Base-by-base conservation (phyloP, 441 rosid species). In the Pelargonium fulgidum region DNA sequence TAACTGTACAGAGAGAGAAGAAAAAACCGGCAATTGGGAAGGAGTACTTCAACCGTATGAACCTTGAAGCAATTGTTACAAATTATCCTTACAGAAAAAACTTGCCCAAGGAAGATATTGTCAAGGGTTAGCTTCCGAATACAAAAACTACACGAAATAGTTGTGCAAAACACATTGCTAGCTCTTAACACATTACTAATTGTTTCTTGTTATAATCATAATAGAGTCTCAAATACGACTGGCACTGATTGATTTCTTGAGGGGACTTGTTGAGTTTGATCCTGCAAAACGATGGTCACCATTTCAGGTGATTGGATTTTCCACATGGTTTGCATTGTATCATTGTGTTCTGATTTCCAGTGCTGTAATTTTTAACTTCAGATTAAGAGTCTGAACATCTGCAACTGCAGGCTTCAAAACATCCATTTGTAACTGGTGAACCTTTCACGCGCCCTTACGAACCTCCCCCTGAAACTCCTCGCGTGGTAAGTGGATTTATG, bases 211-310 rank as follows among this genome's bases (percentile, higher is more conserved):
- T 16, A 20, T 77, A 71, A 75, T 78, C 67, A 20, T 75, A 68
- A 68, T 90, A 96, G 99, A 96, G 81, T 83, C 86, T 78, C 93
- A 87, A 81, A 80, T 82, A 78, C 92, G 99, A 59, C 71, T 91
- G 70, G 96, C 99, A 75, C 82, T 96, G 81, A 75, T 96, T 80
- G 99, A 96, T 89, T 96, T 96, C 83, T 84, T 96, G 78, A 86
- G 89, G 80, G 99, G 99, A 78, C 93, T 96, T 73, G 90, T 96
- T 72, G 98, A 93, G 87, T 92, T 96, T 72, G 99, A 96, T 85
- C 99, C 99, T 67, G 93, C 85, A 59, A 93, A 93, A 84, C 88
- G 99, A 73, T 96, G 99, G 99, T 92, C 99, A 36, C 99, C 98
- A 74, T 86, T 85, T 78, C 99, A 96, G 98, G 98, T 90, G 79